Evolutionary conservation across 805 yeast genomes (phyloP), one percentile per base, ranked within the genome.

Genomic region (Cyberlindnera mississippiensis): DNA sequence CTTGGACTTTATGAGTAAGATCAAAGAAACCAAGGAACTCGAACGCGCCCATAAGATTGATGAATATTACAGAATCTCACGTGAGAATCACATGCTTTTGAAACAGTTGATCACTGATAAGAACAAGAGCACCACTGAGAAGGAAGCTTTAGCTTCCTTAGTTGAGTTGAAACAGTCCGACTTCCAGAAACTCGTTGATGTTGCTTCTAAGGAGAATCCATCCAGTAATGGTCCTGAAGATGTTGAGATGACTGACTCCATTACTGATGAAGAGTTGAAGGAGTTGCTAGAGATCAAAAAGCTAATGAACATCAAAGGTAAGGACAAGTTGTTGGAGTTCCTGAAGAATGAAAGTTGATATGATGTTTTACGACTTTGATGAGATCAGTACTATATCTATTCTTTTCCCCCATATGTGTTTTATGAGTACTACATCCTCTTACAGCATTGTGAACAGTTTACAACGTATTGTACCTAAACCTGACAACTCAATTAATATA

Each of bases 241-340:
- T 28, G 36, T 17, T 24, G 30, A 24, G 19, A 29, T 6, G 18
- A 29, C 12, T 22, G 28, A 22, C 16, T 34, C 28, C 12, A 17
- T 48, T 22, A 18, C 42, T 3, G 26, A 39, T 7, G 60, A 63
- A 3, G 90, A 83, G 49, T 31, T 75, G 2, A 56, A 63, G 4
- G 80, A 80, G 38, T 66, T 85, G 20, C 46, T 67, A 28, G 66
- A 76, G 18, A 73, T 89, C 33, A 81, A 78, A 53, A 66, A 69
- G 51, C 63, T 90, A 38, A 72, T 90, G 60, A 72, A 76, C 48
- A 46, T 75, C 32, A 89, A 85, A 60, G 96, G 96, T 1, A 73
- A 75, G 50, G 86, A 79, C 4, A 73, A 75, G 36, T 60, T 89
- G 33, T 38, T 86, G 49, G 61, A 74, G 33, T 83, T 87, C 57